phyloP scores from a whole-genome alignment of 345 rosid genomes.

The Eucalyptus urophylla region DNA sequence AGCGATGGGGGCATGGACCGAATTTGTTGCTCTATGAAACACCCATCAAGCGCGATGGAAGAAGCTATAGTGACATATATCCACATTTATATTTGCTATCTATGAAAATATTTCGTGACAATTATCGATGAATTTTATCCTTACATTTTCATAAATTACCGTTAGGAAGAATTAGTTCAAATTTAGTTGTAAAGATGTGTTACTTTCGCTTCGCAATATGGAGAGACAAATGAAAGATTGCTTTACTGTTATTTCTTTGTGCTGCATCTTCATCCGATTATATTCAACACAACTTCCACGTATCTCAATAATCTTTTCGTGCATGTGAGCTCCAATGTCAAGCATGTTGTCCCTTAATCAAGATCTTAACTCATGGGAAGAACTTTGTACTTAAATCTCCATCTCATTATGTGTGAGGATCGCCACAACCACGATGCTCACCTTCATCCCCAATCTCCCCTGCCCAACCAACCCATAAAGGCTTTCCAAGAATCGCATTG shows the following conservation, averaged over 20 bases:
- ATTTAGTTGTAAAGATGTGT: not conserved
- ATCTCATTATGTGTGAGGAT: not conserved
- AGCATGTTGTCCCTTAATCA: not conserved
- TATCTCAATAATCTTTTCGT: not conserved
- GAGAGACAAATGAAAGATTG: not conserved
- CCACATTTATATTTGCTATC: not conserved
- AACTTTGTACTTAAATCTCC: not conserved
- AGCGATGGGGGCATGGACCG: not conserved
- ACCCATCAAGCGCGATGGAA: not conserved
- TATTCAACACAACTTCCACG: not conserved
- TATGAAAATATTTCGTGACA: not conserved
- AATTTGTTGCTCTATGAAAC: not conserved
- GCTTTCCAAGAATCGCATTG: not conserved
- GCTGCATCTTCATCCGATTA: not conserved
- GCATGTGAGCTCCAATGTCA: not conserved
- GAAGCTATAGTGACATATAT: not conserved
- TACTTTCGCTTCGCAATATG: not conserved
- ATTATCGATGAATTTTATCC: not conserved
- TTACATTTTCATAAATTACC: not conserved
- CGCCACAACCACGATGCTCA: accelerated
- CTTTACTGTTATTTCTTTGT: not conserved
- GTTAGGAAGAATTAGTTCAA: not conserved
- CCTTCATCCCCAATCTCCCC: not conserved
- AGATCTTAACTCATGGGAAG: not conserved
- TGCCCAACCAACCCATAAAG: not conserved